Evolutionary conservation across 208 protist species (phyloP).

Genomic region (Leishmania braziliensis): DNA sequence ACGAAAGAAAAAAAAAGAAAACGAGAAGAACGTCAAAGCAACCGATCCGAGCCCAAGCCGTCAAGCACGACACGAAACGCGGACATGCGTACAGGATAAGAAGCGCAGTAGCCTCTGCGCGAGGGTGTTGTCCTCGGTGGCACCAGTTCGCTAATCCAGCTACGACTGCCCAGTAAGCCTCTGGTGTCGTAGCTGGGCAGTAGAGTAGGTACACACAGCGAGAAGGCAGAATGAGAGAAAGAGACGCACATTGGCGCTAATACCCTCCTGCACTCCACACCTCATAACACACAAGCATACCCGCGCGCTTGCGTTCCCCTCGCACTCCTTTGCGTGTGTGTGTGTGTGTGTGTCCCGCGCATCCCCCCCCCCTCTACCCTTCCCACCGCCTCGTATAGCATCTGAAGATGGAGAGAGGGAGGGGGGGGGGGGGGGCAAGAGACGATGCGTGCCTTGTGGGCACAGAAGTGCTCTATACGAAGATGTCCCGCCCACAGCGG

Average conservation of each 20-base stretch:
- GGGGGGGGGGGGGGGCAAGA: neutral
- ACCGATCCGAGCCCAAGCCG: neutral
- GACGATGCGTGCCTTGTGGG: neutral
- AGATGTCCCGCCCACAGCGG: neutral
- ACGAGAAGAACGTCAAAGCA: neutral
- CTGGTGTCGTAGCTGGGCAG: neutral
- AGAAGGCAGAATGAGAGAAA: neutral
- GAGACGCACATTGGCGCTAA: neutral
- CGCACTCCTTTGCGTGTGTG: neutral
- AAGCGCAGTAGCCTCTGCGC: neutral
- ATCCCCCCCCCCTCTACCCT: neutral
- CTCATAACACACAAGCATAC: neutral
- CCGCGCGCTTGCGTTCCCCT: neutral
- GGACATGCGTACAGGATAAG: neutral
- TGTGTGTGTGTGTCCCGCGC: neutral
- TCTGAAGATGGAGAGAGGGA: neutral
- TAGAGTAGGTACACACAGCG: neutral
- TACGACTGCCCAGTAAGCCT: neutral
- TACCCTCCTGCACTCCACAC: neutral
- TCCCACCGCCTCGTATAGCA: neutral
- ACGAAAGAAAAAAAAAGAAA: neutral
- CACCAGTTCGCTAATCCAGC: neutral
- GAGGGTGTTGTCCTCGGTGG: neutral
- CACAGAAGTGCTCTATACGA: neutral
- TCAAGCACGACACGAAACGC: neutral